Evolutionary conservation across 805 yeast genomes (phyloP).

Genomic region (Schwanniomyces occidentalis): DNA sequence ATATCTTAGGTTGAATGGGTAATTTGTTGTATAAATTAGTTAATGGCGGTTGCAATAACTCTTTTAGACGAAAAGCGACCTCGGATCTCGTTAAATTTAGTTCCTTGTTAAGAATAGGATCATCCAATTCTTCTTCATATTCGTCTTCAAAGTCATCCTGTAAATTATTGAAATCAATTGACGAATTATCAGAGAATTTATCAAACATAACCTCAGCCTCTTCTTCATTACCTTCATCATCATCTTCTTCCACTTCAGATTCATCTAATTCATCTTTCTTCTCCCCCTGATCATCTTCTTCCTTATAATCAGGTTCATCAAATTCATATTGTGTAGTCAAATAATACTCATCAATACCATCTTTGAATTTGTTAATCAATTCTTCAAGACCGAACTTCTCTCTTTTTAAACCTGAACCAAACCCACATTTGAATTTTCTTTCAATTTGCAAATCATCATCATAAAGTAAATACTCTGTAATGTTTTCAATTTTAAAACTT

Average conservation of each 20-base stretch:
- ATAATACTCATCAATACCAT: constrained; percentile 51
- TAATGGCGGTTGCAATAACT: constrained; percentile 63
- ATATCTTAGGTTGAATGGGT: constrained; percentile 43
- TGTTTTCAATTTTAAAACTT: constrained; percentile 31
- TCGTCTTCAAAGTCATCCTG: constrained; percentile 52
- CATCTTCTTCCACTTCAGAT: constrained; percentile 15
- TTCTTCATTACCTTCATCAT: constrained; percentile 7
- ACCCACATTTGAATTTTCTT: constrained; percentile 58
- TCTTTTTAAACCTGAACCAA: constrained; percentile 63
- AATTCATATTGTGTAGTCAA: constrained; percentile 73
- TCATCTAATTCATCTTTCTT: constrained; percentile 12
- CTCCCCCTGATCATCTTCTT: constrained; percentile 13
- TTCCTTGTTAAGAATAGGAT: constrained; percentile 17
- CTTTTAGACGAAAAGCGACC: constrained; percentile 39
- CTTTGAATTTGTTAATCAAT: constrained; percentile 41
- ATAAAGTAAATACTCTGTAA: constrained; percentile 39
- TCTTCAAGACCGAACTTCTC: constrained; percentile 50
- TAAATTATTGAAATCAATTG: constrained; percentile 42
- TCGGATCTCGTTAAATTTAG: constrained; percentile 18
- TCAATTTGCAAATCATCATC: constrained; percentile 54
- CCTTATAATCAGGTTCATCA: constrained; percentile 21
- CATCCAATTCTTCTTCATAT: constrained; percentile 23
- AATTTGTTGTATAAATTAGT: constrained; percentile 31
- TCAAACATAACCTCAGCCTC: constrained; percentile 4
- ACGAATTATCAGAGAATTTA: constrained; percentile 15